These are phyloP conservation scores for Clonostachys chloroleuca DNA, from an alignment of 2,329 filamentous ascomycete genomes.

Conservation along the genomic window DNA sequence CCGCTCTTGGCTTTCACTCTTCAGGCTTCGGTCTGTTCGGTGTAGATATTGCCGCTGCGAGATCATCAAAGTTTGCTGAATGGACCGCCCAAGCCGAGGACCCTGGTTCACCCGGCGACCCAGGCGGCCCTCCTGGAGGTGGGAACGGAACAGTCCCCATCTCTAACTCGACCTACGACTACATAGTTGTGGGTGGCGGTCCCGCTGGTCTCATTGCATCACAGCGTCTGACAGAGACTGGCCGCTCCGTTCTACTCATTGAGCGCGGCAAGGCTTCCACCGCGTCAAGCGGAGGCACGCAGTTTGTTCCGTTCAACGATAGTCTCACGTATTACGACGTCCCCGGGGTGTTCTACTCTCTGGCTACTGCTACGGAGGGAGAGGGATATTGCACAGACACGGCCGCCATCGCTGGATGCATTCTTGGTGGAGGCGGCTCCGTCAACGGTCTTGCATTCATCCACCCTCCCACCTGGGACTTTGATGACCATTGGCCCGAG, in stretches of 20 bases:
- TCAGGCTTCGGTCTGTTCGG: too few species aligned
- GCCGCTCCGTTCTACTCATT: constrained; percentile 60
- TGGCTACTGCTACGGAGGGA: too few species aligned
- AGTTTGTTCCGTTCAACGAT: constrained; percentile 56
- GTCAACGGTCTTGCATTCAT: constrained; percentile 67
- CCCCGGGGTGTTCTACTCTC: constrained; percentile 59
- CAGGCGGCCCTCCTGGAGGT: too few species aligned
- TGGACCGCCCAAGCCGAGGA: too few species aligned
- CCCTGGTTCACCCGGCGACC: too few species aligned
- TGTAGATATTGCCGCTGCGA: too few species aligned
- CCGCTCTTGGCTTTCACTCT: too few species aligned
- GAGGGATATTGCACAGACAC: constrained; percentile 11
- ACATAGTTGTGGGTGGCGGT: constrained; percentile 15
- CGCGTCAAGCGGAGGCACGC: constrained; percentile 56
- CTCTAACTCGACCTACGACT: constrained; percentile 9
- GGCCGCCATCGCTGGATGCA: constrained; percentile 45
- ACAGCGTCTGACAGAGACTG: constrained; percentile 51
- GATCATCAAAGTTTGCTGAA: too few species aligned
- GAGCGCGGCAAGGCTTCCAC: constrained; percentile 56
- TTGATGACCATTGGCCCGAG: constrained; percentile 58
- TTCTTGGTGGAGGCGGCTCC: constrained; percentile 61
- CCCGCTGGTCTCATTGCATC: constrained; percentile 15
- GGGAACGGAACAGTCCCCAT: too few species aligned
- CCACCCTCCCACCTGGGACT: constrained; percentile 61
- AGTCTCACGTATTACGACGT: constrained; percentile 66